A percentile compares a stretch with the other conserved stretches of the same genome.
Conservation (phyloP, 192 early-diverging fungal genomes). For the Entrophospora sp. region DNA sequence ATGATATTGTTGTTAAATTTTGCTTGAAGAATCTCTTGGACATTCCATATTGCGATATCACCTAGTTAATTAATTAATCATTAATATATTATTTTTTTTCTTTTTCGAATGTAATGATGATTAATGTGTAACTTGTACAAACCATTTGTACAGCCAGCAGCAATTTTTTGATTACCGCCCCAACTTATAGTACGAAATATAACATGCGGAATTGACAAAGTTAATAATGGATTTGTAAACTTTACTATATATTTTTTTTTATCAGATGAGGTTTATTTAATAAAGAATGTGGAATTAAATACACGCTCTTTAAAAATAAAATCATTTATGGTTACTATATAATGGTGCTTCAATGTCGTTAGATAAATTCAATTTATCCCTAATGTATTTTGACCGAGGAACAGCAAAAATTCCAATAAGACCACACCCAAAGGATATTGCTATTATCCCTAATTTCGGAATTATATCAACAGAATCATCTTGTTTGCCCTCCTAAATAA, state of each 20-base stretch:
- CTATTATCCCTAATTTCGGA: conserved; percentile 32
- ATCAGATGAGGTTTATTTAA: neutral
- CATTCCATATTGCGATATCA: conserved; percentile 13
- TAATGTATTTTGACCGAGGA: conserved; percentile 25
- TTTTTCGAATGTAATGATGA: neutral
- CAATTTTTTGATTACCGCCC: conserved; percentile 16
- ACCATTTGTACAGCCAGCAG: conserved; percentile 18
- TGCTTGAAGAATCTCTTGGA: conserved; percentile 2
- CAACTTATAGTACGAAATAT: conserved; percentile 20
- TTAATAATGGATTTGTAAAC: neutral
- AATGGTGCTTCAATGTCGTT: neutral
- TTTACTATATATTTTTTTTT: conserved; percentile 1
- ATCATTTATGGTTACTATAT: neutral
- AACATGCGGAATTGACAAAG: neutral
- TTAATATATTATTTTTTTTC: neutral
- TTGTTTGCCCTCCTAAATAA: neutral
- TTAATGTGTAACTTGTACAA: neutral
- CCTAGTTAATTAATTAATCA: neutral
- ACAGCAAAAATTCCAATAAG: conserved; percentile 23
- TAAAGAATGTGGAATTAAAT: too few species aligned
- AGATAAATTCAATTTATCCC: neutral
- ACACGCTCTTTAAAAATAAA: neutral
- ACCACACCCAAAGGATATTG: conserved; percentile 28
- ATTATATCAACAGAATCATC: neutral
- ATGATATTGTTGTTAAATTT: neutral